Base-by-base conservation (phyloP, 495 filamentous ascomycete genomes). In the Extremus antarcticus region DNA sequence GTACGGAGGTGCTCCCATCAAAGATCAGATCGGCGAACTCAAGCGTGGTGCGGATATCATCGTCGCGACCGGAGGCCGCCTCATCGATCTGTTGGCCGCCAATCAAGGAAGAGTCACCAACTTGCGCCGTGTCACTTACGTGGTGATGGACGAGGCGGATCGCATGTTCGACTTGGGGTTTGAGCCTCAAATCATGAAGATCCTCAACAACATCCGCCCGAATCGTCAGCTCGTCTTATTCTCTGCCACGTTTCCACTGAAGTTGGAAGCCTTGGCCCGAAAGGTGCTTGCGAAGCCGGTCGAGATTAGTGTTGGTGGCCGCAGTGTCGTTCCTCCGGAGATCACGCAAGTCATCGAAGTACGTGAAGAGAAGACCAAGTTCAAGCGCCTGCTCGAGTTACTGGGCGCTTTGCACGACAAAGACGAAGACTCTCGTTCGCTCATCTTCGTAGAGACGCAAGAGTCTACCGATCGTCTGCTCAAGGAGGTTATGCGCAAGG, bases 161-260 rank as follows among this genome's bases (percentile, higher is more conserved):
- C 84, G 94, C 43, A 99, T 99, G 94, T 97, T 96, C 62, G 94
- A 99, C 66, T 96, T 99, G 94, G 94, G 94, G 3, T 97, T 99
- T 57, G 91, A 95, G 68, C 91, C 91, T 0, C 94, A 97, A 63
- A 89, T 99, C 46, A 92, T 91, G 86, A 96, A 94, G 68, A 90
- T 99, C 53, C 79, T 97, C 62, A 79, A 77, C 56, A 95, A 92
- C 63, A 84, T 94, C 56, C 84, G 94, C 43, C 90, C 92, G 0
- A 83, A 96, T 63, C 82, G 87, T 16, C 94, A 99, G 66, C 95
- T 89, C 0, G 88, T 97, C 19, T 74, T 97, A 19, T 97, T 97
- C 68, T 97, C 92, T 0, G 94, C 94, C 11, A 99, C 94, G 0
- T 94, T 97, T 73, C 92, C 92, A n/a, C 76, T 82, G 35, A 86